These are phyloP conservation scores for Talaromyces adpressus DNA, from an alignment of 495 filamentous ascomycete species.

Conservation along the genomic window DNA sequence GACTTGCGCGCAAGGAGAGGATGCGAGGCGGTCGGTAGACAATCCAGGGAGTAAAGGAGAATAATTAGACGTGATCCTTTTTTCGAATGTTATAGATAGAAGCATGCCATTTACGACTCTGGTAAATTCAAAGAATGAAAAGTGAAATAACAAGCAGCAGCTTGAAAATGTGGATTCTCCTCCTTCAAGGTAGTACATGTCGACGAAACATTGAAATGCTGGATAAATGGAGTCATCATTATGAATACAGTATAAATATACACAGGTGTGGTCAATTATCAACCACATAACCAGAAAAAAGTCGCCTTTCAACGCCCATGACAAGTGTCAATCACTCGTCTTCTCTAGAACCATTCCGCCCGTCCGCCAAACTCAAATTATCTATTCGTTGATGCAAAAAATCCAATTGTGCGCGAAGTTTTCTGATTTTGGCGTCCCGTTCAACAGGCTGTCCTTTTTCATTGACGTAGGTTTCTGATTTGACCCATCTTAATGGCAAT, in stretches of 20 bases:
- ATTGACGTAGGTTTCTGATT: background rate
- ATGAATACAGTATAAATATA: background rate
- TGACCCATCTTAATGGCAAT: background rate
- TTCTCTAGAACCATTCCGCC: background rate
- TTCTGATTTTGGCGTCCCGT: background rate
- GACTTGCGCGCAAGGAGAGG: slow-evolving; percentile 64
- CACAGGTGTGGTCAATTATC: background rate
- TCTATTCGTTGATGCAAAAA: slow-evolving; percentile 3
- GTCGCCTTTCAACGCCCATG: background rate
- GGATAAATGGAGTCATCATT: slow-evolving; percentile 4
- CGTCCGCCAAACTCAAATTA: background rate
- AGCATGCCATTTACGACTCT: background rate
- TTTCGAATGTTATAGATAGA: slow-evolving; percentile 4
- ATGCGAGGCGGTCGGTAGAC: slow-evolving; percentile 40
- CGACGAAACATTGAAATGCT: background rate
- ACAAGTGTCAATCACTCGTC: background rate
- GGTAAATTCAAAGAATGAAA: background rate
- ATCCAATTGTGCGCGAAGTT: background rate
- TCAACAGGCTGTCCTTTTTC: background rate
- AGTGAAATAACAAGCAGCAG: background rate
- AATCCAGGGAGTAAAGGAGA: slow-evolving; percentile 9
- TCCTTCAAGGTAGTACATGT: background rate
- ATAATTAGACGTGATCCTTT: slow-evolving; percentile 4
- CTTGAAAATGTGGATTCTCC: background rate
- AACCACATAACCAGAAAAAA: background rate